Evolutionary conservation across 2,329 filamentous ascomycete genomes (phyloP).

Genomic region (Venturia oleaginea): DNA sequence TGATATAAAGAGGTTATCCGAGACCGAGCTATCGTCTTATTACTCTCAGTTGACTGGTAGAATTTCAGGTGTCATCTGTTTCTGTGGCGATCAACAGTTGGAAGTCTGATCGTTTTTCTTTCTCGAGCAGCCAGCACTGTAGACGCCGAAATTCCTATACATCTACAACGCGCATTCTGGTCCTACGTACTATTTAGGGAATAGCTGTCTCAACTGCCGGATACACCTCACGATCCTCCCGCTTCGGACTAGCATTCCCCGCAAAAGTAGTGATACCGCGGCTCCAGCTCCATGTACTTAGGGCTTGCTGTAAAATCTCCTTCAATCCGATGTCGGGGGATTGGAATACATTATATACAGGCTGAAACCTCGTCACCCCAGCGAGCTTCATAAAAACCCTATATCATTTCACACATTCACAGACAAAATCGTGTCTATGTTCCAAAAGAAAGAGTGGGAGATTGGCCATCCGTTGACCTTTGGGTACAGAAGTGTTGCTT

Average conservation of each 20-base stretch:
- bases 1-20: neutral
- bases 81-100: neutral
- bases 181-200: neutral
- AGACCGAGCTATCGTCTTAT: neutral
- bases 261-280: neutral
- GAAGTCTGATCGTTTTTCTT: too few relatives aligned
- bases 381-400: neutral
- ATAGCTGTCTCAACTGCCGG: neutral
- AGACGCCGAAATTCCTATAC: neutral
- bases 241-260: neutral
- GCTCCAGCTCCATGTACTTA: neutral
- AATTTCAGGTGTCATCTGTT: neutral
- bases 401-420: neutral
- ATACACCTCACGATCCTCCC: neutral
- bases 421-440: neutral
- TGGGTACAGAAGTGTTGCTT: conserved; percentile 7
- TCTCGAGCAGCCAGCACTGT: neutral
- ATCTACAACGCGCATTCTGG: too few relatives aligned
- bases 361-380: neutral
- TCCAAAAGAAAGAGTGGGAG: conserved; percentile 6
- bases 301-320: neutral
- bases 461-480: conserved; percentile 4
- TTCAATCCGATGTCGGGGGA: neutral
- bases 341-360: neutral
- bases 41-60: neutral